Evolutionary conservation across 345 rosid genomes (phyloP).

Genomic region (Camelina neglecta): DNA sequence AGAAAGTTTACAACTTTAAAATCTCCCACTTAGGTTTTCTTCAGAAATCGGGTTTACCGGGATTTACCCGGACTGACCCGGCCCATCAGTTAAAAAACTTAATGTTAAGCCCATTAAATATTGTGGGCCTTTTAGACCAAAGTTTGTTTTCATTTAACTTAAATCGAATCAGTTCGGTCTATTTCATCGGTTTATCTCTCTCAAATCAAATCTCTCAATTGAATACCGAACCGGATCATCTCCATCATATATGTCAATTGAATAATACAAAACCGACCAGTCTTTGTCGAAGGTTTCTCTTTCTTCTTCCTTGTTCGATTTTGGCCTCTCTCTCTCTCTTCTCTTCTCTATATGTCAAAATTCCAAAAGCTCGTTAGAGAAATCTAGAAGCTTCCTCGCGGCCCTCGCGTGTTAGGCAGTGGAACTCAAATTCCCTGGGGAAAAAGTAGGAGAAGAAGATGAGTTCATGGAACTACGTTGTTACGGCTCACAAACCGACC

Average conservation of each 20-base stretch:
- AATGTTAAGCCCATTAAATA: background rate
- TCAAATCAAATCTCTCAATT: too few species aligned
- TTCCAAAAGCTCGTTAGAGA: constrained; percentile 22
- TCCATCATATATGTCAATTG: background rate
- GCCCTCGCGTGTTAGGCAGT: background rate
- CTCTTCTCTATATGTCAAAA: background rate
- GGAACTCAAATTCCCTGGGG: background rate
- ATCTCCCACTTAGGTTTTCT: constrained; percentile 38
- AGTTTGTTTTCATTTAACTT: background rate
- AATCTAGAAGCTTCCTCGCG: constrained; percentile 28
- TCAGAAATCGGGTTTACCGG: constrained; percentile 19
- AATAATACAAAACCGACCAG: constrained; percentile 4
- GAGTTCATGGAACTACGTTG: constrained; percentile 66
- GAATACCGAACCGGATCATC: constrained; percentile 6
- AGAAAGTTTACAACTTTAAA: constrained; percentile 38
- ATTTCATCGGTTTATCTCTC: too few species aligned
- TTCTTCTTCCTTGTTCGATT: constrained; percentile 19
- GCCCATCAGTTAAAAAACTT: background rate
- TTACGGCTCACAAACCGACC: constrained; percentile 77
- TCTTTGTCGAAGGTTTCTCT: constrained; percentile 10
- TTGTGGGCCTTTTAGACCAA: background rate
- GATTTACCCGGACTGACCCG: background rate
- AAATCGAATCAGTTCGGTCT: background rate
- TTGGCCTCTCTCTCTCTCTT: constrained; percentile 14
- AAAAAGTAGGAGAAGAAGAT: constrained; percentile 26